phyloP scores from a whole-genome alignment of 176 grass and related monocot genomes.

The Melocanna baccifera region DNA sequence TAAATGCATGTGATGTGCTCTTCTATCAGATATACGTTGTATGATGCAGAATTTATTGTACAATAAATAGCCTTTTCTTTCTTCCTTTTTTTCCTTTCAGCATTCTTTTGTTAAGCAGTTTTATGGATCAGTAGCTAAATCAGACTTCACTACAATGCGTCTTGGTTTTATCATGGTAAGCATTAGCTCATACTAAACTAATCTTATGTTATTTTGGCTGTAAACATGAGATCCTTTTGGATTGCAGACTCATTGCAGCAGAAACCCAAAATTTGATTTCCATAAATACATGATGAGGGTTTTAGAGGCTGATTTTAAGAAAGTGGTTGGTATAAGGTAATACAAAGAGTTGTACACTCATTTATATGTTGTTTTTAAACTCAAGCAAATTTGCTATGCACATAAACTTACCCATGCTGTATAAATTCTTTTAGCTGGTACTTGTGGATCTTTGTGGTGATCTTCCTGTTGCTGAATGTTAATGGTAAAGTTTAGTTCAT shows the following conservation, averaged over 20 bases:
- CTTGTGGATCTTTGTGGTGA: slow-evolving; percentile 85
- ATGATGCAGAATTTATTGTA: neutral
- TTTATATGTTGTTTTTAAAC: slow-evolving; percentile 26
- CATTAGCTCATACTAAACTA: slow-evolving; percentile 11
- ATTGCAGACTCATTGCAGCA: slow-evolving; percentile 69
- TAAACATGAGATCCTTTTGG: neutral
- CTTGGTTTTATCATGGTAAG: slow-evolving; percentile 92
- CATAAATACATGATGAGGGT: slow-evolving; percentile 89
- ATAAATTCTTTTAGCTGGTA: slow-evolving; percentile 64
- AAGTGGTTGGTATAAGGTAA: slow-evolving; percentile 98
- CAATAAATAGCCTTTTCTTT: neutral
- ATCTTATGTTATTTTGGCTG: neutral
- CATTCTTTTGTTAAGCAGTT: slow-evolving; percentile 90
- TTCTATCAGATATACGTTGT: slow-evolving; percentile 1
- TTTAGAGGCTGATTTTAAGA: slow-evolving; percentile 95
- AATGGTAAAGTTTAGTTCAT: slow-evolving; percentile 56
- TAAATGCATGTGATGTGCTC: slow-evolving; percentile 41
- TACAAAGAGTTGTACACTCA: neutral
- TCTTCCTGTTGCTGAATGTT: slow-evolving; percentile 92
- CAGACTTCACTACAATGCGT: slow-evolving; percentile 78
- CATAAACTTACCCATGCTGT: neutral
- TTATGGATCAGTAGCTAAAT: slow-evolving; percentile 59
- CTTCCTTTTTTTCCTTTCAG: slow-evolving; percentile 34
- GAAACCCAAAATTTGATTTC: slow-evolving; percentile 83
- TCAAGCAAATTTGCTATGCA: neutral